Base-by-base conservation (phyloP, 139 green algal genomes). In the Pleodorina starrii region DNA sequence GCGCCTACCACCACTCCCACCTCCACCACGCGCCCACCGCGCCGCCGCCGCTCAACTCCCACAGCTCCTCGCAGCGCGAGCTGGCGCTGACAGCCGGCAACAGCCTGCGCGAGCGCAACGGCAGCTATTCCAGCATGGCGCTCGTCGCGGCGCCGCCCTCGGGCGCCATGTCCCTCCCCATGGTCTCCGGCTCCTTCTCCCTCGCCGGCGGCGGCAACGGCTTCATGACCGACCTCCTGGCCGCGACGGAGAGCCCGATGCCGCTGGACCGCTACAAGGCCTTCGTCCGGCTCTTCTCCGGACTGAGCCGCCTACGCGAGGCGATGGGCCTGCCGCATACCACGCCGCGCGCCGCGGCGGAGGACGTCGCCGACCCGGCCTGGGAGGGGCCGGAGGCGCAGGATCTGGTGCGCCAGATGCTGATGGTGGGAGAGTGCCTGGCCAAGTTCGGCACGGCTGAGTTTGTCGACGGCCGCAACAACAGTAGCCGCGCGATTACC, bases 401-500 rank as follows among this genome's bases (percentile, higher is more conserved):
- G 66, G 82, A 87, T 29, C 60, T 87, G n/a, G 46, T 88, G 10
- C 63, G 82, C 12, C 63, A 79, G 25, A 69, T 79, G 44, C 44
- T 89, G 69, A 44, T 83, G 51, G 74, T 92, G 54, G 90, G 84
- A 29, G 90, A 92, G 90, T 80, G 77, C 35, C 77, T 92, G 43
- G 60, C 78, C 42, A 81, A 86, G 77, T 92, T 92, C 51, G 84
- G 84, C 35, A 90, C 90, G 0, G 78, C 90, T 12, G 84, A 90
- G 27, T 92, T 90, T 44, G 68, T 82, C 17, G 50, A 81, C 40
- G 71, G 84, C 27, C 50, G 77, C 44, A 84, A 90, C 74, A 92
- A 92, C 84, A 86, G 69, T 68, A 81, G 42, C n/a, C 90, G 90
- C 23, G 90, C 90, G n/a, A 90, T 92, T 68, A 92, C 78, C 69